Base-by-base conservation (phyloP, 805 yeast species). In the Wickerhamomyces hampshirensis region DNA sequence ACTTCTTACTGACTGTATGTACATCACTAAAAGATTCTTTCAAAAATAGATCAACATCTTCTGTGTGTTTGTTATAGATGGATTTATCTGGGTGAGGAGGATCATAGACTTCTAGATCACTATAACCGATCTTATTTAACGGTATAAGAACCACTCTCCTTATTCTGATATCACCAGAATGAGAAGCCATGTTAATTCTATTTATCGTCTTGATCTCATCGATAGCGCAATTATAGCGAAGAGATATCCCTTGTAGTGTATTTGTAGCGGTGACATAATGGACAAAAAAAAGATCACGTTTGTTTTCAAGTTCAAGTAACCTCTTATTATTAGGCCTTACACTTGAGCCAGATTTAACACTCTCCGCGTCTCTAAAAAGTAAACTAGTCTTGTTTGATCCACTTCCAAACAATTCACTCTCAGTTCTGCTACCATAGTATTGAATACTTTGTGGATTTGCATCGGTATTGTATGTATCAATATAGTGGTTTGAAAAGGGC, bases 221-320 rank as follows among this genome's bases (percentile, higher is more conserved):
- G 4, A 28, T n/a, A 12, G 40, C 30, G 13, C 35, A 32, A 9
- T 28, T 21, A 18, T 37, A 37, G 11, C 23, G 27, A 8, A 37
- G n/a, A 4, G 40, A 37, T 4, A 37, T 13, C 10, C 40, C 35
- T 15, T 37, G 40, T 10, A 31, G 11, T 12, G 40, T 37, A 13
- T 23, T 32, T 7, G 28, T 23, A 14, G n/a, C 12, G 11, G 32
- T 28, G 23, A 32, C 35, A 28, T 37, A 37, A 26, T 37, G 40
- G 14, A 37, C 33, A 23, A 32, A 31, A 23, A 16, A 37, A 3
- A 37, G 19, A 13, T 34, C 32, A 12, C 13, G 5, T 13, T 14
- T 8, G 19, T 9, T 18, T 6, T 30, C 33, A 19, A 18, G 12
- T 19, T 30, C 8, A 19, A 10, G 19, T 17, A 19, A 30, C n/a